Percentiles rank a stretch among this genome's conserved stretches.
phyloP scores from a whole-genome alignment of 2,329 filamentous ascomycete species.

The Cucurbitaria berberidis region DNA sequence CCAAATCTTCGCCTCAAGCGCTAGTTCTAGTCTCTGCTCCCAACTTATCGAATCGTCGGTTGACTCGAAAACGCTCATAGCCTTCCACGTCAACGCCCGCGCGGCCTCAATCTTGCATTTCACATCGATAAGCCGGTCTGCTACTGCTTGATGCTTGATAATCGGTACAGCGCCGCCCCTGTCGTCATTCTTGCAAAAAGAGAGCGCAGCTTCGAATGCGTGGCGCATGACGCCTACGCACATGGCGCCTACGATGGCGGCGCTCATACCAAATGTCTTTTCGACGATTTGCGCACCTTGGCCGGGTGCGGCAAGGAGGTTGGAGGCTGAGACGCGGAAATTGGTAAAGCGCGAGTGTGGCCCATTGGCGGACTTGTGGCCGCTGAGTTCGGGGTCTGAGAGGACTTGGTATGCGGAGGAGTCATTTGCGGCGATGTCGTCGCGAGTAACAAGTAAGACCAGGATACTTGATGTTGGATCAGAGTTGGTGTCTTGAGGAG shows the following conservation, averaged over 20 bases:
- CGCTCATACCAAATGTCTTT: constrained; percentile 53
- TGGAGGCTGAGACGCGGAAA: constrained; percentile 55
- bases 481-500: constrained; percentile 13
- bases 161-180: constrained; percentile 55
- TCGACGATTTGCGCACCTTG: constrained; percentile 53
- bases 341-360: constrained; percentile 58
- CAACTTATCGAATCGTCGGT: constrained; percentile 48
- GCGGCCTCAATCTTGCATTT: constrained; percentile 60
- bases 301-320: constrained; percentile 56
- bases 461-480: constrained; percentile 51
- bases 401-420: constrained; percentile 55
- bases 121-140: constrained; percentile 59
- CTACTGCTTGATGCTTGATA: constrained; percentile 58
- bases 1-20: constrained; percentile 59
- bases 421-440: constrained; percentile 55
- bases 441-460: constrained; percentile 58
- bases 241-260: constrained; percentile 62
- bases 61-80: constrained; percentile 52
- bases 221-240: constrained; percentile 60
- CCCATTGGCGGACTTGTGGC: constrained; percentile 57
- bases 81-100: constrained; percentile 61
- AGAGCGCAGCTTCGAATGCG: constrained; percentile 59
- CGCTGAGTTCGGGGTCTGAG: constrained; percentile 53
- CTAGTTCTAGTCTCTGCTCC: constrained; percentile 53
- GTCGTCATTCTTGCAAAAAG: constrained; percentile 57